Conservation (phyloP, 306 rosid genomes). For the Spatholobus suberectus region DNA sequence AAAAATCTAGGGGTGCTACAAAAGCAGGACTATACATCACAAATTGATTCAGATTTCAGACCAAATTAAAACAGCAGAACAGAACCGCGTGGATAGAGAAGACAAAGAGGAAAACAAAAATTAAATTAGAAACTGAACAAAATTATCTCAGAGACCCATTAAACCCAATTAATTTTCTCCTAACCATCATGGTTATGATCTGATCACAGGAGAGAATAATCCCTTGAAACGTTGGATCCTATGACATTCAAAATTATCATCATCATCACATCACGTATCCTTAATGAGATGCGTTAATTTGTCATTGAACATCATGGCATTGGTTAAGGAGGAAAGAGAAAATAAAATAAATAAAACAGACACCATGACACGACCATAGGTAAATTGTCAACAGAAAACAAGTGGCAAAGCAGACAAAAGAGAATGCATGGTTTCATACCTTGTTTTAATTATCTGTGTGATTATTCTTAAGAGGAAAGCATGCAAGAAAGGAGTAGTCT, state of each 20-base stretch:
- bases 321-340: background rate
- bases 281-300: background rate
- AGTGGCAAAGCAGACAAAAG: background rate
- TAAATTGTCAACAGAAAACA: background rate
- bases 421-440: conserved; percentile 38
- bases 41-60: conserved; percentile 26
- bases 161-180: background rate
- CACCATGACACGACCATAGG: background rate
- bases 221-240: conserved; percentile 2
- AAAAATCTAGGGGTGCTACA: background rate
- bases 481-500: conserved; percentile 2
- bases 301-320: background rate
- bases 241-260: background rate
- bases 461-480: background rate
- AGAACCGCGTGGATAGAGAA: background rate
- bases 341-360: background rate
- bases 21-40: conserved; percentile 13
- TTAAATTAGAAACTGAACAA: background rate
- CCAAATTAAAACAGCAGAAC: background rate
- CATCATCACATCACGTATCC: background rate
- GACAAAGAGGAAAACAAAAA: background rate
- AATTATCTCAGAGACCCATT: background rate
- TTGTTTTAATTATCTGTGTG: conserved; percentile 7
- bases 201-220: conserved; percentile 12
- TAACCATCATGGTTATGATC: conserved; percentile 21